Percentiles rank a stretch among this genome's conserved stretches.
These are phyloP conservation scores for Lasiosphaeris hirsuta DNA, from an alignment of 495 filamentous ascomycete species.

Conservation along the genomic window DNA sequence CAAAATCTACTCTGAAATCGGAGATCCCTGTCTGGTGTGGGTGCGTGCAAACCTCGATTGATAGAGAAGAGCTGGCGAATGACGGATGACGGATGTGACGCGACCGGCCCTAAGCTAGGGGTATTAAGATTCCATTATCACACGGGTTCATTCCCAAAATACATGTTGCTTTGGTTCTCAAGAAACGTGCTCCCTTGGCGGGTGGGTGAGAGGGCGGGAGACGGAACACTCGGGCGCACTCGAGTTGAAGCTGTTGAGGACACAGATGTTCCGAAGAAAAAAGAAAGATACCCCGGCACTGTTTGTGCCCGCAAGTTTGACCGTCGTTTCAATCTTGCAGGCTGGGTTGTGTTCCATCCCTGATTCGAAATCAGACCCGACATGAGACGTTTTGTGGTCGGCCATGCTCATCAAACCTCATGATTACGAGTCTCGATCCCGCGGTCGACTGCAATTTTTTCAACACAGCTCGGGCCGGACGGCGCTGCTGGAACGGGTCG, in stretches of 20 bases:
- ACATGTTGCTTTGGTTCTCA: neutral
- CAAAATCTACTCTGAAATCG: conserved; percentile 8
- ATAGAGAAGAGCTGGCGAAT: neutral
- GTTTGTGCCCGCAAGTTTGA: conserved; percentile 1
- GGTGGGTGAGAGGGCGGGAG: too few relatives aligned
- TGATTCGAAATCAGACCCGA: conserved; percentile 1
- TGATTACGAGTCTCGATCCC: neutral
- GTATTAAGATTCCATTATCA: neutral
- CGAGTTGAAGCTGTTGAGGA: too few relatives aligned
- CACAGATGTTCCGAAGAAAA: too few relatives aligned
- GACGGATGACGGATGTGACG: neutral
- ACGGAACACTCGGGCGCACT: too few relatives aligned
- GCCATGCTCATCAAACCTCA: conserved; percentile 12
- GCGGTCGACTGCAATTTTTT: neutral
- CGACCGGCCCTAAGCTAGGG: neutral
- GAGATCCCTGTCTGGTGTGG: neutral
- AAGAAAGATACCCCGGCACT: neutral
- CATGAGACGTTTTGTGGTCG: conserved; percentile 1
- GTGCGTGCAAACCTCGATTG: neutral
- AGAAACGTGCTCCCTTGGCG: neutral
- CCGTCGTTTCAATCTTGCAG: conserved; percentile 8
- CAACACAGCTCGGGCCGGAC: neutral
- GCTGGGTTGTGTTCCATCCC: neutral
- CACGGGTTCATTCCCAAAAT: neutral
- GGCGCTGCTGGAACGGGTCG: too few relatives aligned